Percentiles rank a stretch among this genome's conserved stretches.
Evolutionary conservation across 257 asterid species (phyloP).

Genomic region (Penstemon eatonii): DNA sequence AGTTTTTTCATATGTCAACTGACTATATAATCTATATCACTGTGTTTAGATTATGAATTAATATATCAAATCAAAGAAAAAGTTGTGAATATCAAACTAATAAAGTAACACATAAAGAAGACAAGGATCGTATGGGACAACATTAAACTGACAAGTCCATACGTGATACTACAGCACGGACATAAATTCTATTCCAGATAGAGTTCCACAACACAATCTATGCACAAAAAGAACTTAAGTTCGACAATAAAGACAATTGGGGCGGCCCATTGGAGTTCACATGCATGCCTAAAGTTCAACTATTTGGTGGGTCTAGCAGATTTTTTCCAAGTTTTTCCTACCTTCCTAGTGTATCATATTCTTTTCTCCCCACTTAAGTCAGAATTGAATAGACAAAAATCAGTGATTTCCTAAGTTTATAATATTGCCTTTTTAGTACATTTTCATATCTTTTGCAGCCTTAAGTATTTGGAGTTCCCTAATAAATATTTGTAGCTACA

Average conservation of each 20-base stretch:
- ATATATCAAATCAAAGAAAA: not conserved
- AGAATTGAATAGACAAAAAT: not conserved
- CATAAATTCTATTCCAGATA: not conserved
- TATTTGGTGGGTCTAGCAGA: not conserved
- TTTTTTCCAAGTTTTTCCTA: not conserved
- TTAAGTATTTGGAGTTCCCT: too few species aligned
- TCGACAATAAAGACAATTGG: not conserved
- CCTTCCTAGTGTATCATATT: not conserved
- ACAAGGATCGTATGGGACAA: too few species aligned
- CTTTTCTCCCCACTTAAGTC: not conserved
- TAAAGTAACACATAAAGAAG: too few species aligned
- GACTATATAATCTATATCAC: constrained; percentile 1
- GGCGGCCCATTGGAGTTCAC: not conserved
- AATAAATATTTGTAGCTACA: too few species aligned
- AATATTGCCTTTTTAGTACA: too few species aligned
- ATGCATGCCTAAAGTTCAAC: constrained; percentile 9
- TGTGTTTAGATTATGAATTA: not conserved
- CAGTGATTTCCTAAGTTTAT: not conserved
- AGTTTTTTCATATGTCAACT: constrained; percentile 21
- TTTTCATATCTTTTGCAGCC: not conserved
- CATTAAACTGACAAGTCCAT: constrained; percentile 11
- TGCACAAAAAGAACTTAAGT: constrained; percentile 14
- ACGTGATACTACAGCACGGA: constrained; percentile 7
- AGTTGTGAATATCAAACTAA: constrained; percentile 13
- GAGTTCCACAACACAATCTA: constrained; percentile 1